Conservation (phyloP, 257 asterid species). For the Knoxia roxburghii region DNA sequence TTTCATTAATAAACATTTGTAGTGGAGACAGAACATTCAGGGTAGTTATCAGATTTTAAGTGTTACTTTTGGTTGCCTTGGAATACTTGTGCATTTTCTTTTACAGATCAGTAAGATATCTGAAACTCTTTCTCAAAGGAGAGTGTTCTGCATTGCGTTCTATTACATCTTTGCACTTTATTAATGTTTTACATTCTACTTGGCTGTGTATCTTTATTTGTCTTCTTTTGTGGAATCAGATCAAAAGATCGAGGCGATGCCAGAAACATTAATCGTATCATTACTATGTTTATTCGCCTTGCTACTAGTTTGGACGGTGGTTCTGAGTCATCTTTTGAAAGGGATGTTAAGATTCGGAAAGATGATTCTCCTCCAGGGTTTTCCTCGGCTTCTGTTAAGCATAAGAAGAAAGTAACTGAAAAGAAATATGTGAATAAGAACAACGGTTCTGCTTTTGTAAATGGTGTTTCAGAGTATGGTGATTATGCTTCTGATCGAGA, state of each 20-base stretch:
- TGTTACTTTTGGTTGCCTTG: neutral
- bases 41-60: too few relatives aligned
- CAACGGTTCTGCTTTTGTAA: constrained; percentile 46
- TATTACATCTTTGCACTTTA: neutral
- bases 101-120: neutral
- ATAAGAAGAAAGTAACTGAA: constrained; percentile 64
- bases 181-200: neutral
- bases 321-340: constrained; percentile 42
- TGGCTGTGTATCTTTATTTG: neutral
- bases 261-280: constrained; percentile 57
- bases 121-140: neutral
- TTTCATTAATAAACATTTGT: too few relatives aligned
- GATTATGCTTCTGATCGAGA: constrained; percentile 89
- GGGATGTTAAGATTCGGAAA: constrained; percentile 63
- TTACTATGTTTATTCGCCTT: constrained; percentile 66
- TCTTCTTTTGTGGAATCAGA: constrained; percentile 35
- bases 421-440: constrained; percentile 58
- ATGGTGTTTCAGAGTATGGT: constrained; percentile 60
- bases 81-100: neutral
- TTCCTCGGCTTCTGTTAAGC: constrained; percentile 56
- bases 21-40: too few relatives aligned
- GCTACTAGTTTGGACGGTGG: constrained; percentile 77
- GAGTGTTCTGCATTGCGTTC: neutral
- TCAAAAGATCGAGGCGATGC: constrained; percentile 56
- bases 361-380: constrained; percentile 83